A percentile compares a stretch with the other conserved stretches of the same genome.
These are phyloP conservation scores for Penicillium sp. DNA, from an alignment of 2,329 filamentous ascomycete genomes.

Conservation along the genomic window DNA sequence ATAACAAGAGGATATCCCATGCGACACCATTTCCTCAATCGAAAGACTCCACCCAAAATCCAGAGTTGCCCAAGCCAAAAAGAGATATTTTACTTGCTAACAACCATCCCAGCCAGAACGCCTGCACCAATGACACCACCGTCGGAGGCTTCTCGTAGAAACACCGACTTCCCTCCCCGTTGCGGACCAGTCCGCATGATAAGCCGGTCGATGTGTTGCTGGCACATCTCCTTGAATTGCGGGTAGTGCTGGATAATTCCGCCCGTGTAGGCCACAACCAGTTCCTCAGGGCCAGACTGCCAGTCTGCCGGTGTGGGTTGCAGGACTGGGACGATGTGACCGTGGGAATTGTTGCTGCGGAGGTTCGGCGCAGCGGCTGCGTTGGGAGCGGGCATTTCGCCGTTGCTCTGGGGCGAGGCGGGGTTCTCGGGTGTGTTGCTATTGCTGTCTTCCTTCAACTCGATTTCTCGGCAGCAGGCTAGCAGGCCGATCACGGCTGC, in stretches of 20 bases:
- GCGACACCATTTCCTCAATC: background rate
- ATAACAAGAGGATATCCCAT: background rate
- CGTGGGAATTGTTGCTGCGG: slow-evolving; percentile 16
- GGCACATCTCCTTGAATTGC: slow-evolving; percentile 68
- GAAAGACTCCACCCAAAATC: background rate
- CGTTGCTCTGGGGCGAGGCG: slow-evolving; percentile 29
- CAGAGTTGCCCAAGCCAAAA: background rate
- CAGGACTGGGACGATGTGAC: slow-evolving; percentile 39
- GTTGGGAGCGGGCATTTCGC: slow-evolving; percentile 20
- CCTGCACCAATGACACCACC: slow-evolving; percentile 58
- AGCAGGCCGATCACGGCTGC: slow-evolving; percentile 70
- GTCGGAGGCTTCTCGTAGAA: slow-evolving; percentile 53
- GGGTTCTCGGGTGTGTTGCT: slow-evolving; percentile 34
- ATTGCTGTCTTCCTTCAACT: slow-evolving; percentile 41
- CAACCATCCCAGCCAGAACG: slow-evolving; percentile 52
- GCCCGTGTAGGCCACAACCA: slow-evolving; percentile 77
- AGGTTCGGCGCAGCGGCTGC: slow-evolving; percentile 10
- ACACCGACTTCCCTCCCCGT: slow-evolving; percentile 50
- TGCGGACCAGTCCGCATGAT: slow-evolving; percentile 48
- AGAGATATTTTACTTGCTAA: slow-evolving; percentile 18
- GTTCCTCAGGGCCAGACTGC: slow-evolving; percentile 53
- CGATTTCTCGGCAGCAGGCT: slow-evolving; percentile 66
- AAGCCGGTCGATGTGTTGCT: slow-evolving; percentile 62
- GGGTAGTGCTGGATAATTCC: slow-evolving; percentile 79
- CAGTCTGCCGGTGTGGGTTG: slow-evolving; percentile 38